phyloP scores from a whole-genome alignment of 2,329 filamentous ascomycete genomes.

The Cadophora sp. region DNA sequence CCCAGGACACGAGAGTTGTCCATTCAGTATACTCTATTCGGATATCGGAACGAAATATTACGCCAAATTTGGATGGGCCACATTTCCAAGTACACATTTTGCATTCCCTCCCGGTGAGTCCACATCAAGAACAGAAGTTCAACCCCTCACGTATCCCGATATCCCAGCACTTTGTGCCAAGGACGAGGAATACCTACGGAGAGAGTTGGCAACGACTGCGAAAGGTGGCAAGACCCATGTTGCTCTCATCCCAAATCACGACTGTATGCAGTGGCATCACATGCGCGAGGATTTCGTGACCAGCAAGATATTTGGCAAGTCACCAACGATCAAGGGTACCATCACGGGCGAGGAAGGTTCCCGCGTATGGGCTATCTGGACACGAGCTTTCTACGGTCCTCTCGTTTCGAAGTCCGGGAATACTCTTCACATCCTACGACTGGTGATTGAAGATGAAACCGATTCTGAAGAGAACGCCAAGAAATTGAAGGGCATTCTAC shows the following conservation, averaged over 20 bases:
- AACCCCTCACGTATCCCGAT: slow-evolving; percentile 62
- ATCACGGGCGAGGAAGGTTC: slow-evolving; percentile 57
- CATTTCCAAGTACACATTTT: slow-evolving; percentile 76
- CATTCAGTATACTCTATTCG: slow-evolving; percentile 84
- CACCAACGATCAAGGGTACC: slow-evolving; percentile 72
- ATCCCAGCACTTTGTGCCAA: slow-evolving; percentile 65
- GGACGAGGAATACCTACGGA: slow-evolving; percentile 69
- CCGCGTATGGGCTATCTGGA: slow-evolving; percentile 79
- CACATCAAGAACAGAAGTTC: slow-evolving; percentile 35
- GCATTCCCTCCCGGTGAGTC: slow-evolving; percentile 54
- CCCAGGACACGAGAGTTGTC: slow-evolving; percentile 47
- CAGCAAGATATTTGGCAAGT: slow-evolving; percentile 61
- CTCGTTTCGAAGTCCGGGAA: slow-evolving; percentile 59
- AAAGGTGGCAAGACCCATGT: slow-evolving; percentile 58
- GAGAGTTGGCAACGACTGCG: slow-evolving; percentile 52
- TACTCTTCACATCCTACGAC: slow-evolving; percentile 71
- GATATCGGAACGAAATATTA: slow-evolving; percentile 89
- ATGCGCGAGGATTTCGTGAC: slow-evolving; percentile 82
- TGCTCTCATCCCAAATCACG: slow-evolving; percentile 71
- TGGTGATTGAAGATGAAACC: slow-evolving; percentile 66
- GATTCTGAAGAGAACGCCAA: slow-evolving; percentile 53
- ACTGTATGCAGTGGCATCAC: slow-evolving; percentile 78
- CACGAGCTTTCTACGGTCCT: slow-evolving; percentile 67
- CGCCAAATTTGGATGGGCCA: slow-evolving; percentile 75
- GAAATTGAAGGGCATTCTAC: slow-evolving; percentile 68